Percentiles rank a stretch among this genome's conserved stretches.
phyloP scores from a whole-genome alignment of 2,329 filamentous ascomycete genomes.

The Ascochyta koolunga region DNA sequence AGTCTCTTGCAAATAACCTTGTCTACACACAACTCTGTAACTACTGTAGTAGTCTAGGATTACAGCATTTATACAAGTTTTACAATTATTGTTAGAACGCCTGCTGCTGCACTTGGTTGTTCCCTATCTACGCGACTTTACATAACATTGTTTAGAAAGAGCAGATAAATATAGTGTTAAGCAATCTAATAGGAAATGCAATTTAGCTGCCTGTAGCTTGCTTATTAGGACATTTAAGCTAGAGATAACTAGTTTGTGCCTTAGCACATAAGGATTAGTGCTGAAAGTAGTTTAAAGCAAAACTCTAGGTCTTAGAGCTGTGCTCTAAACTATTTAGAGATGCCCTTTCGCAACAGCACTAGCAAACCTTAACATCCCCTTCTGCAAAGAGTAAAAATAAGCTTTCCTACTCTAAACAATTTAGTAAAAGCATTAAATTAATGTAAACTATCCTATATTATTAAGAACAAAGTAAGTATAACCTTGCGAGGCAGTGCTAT shows the following conservation, averaged over 20 bases:
- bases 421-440: neutral
- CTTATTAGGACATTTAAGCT: neutral
- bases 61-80: neutral
- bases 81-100: too few species aligned
- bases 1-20: too few species aligned
- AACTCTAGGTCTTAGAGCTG: too few species aligned
- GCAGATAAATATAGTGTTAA: too few species aligned
- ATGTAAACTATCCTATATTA: neutral
- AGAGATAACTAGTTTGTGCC: neutral
- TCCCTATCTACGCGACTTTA: too few species aligned
- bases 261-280: neutral
- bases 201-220: neutral
- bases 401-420: neutral
- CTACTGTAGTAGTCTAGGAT: neutral
- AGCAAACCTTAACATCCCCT: neutral
- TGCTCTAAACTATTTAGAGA: too few species aligned
- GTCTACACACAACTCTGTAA: neutral
- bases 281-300: too few species aligned
- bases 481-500: neutral
- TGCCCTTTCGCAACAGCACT: neutral
- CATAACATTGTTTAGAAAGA: too few species aligned
- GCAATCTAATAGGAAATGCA: neutral
- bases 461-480: too few species aligned
- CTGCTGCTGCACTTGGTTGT: too few species aligned
- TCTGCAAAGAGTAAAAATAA: neutral